A percentile compares a stretch with the other conserved stretches of the same genome.
Conservation (phyloP, 495 filamentous ascomycete species). For the Penicillium flavigenum region DNA sequence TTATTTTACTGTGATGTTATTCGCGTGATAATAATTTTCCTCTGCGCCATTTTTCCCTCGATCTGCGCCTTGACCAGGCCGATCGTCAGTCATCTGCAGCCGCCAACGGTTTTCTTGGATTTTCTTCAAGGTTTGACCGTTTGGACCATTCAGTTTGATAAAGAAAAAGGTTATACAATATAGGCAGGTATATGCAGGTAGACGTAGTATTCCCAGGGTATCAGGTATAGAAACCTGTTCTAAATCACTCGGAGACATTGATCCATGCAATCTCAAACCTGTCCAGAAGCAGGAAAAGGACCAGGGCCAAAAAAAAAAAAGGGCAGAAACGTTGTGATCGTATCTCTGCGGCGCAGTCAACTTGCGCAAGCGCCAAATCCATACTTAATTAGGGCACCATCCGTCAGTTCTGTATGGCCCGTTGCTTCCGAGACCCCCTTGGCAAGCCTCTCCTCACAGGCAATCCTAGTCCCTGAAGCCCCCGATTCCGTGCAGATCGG, state of each 20-base stretch:
- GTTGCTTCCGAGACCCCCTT: constrained; percentile 10
- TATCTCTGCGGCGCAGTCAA: constrained; percentile 17
- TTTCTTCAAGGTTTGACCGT: constrained; percentile 7
- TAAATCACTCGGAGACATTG: neutral
- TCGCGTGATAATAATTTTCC: constrained; percentile 5
- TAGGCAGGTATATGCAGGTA: constrained; percentile 1
- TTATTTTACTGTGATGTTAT: neutral
- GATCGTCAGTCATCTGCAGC: constrained; percentile 27
- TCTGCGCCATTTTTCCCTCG: constrained; percentile 10
- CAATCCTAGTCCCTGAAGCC: constrained; percentile 17
- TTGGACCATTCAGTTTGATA: neutral
- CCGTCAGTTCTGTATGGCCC: constrained; percentile 7
- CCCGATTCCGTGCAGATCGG: constrained; percentile 35
- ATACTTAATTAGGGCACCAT: constrained; percentile 4
- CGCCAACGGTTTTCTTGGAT: constrained; percentile 19
- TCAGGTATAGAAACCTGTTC: neutral
- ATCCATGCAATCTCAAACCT: neutral
- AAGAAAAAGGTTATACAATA: neutral
- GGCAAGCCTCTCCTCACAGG: constrained; percentile 8
- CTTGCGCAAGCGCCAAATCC: constrained; percentile 14
- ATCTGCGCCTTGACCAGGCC: constrained; percentile 21
- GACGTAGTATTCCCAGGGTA: neutral
- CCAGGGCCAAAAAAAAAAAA: neutral
- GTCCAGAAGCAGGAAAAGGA: neutral
- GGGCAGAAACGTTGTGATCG: neutral